phyloP scores from a whole-genome alignment of 2,329 filamentous ascomycete species.

The Ophiostoma ulmi region DNA sequence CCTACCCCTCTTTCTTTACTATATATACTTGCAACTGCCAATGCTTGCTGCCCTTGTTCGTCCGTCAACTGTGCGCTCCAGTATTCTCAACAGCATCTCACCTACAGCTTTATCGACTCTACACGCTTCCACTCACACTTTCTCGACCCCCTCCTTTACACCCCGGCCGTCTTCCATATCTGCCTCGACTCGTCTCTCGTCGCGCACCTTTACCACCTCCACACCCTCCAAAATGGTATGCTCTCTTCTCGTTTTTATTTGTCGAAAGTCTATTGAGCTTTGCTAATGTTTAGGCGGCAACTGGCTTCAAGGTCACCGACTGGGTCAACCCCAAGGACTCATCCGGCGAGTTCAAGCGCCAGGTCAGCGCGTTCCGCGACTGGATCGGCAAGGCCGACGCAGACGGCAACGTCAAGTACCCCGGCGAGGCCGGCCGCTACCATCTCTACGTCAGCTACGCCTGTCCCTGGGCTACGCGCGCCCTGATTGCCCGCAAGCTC shows the following conservation, averaged over 20 bases:
- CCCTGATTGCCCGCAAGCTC: constrained; percentile 79
- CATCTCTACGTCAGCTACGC: constrained; percentile 94
- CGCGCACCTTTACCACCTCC: constrained; percentile 6
- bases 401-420: constrained; percentile 62
- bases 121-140: neutral
- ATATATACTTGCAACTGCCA: constrained; percentile 8
- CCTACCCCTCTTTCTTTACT: constrained; percentile 6
- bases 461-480: constrained; percentile 88
- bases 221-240: constrained; percentile 10
- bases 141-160: neutral
- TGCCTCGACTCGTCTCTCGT: neutral
- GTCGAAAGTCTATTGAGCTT: neutral
- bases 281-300: constrained; percentile 20
- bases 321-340: constrained; percentile 77
- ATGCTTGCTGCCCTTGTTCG: constrained; percentile 22
- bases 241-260: neutral
- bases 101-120: neutral
- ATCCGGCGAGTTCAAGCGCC: constrained; percentile 88
- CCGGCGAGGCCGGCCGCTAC: constrained; percentile 82
- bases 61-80: constrained; percentile 21
- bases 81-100: constrained; percentile 1
- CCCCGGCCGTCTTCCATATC: neutral
- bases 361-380: constrained; percentile 74
- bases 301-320: constrained; percentile 57
- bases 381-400: constrained; percentile 57